Evolutionary conservation across 805 yeast species (phyloP).

Genomic region (Starmerella bombicola): DNA sequence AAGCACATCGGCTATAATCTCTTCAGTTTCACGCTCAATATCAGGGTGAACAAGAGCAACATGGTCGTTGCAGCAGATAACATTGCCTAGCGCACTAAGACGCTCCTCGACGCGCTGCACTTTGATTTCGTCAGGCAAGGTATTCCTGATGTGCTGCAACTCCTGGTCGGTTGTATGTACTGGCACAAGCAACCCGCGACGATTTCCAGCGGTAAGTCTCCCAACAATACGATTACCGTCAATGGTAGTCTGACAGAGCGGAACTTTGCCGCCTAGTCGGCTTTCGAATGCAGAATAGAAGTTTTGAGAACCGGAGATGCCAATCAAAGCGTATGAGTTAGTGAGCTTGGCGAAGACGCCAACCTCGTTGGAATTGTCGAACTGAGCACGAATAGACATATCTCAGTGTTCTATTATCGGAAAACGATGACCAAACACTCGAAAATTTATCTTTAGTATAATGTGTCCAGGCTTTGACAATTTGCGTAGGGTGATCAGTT

Average conservation of each 20-base stretch:
- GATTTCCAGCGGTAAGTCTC: constrained; percentile 95
- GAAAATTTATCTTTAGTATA: too few species aligned
- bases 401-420: too few species aligned
- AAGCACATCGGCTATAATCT: constrained; percentile 89
- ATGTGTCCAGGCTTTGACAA: too few species aligned
- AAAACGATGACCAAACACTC: too few species aligned
- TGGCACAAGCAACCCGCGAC: constrained; percentile 94
- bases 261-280: constrained; percentile 90
- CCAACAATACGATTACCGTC: constrained; percentile 98
- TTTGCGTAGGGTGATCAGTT: too few species aligned
- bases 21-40: constrained; percentile 98
- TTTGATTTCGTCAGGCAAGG: constrained; percentile 87
- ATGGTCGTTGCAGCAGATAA: constrained; percentile 95
- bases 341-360: constrained; percentile 51
- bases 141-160: constrained; percentile 90
- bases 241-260: constrained; percentile 92
- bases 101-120: constrained; percentile 98
- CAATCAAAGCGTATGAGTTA: constrained; percentile 89
- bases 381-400: constrained; percentile 26
- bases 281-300: constrained; percentile 89
- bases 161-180: constrained; percentile 98
- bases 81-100: constrained; percentile 91
- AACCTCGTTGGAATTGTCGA: constrained; percentile 27
- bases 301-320: constrained; percentile 89
- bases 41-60: constrained; percentile 99